These are phyloP conservation scores for Gomphus sp. DNA, from an alignment of 1,284 basidiomycete species.

Conservation along the genomic window DNA sequence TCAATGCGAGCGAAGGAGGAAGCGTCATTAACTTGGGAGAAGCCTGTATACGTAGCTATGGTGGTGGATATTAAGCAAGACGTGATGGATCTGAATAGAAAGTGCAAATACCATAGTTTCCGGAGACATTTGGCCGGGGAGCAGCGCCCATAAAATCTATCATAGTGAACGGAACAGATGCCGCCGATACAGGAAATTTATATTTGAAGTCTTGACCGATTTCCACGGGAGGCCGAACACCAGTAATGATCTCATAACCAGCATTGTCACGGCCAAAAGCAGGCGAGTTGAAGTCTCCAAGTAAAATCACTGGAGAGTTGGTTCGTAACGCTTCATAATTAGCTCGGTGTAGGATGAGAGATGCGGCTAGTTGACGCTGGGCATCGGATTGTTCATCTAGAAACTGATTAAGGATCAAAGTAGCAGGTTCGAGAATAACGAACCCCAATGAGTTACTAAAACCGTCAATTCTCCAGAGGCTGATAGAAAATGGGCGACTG, in stretches of 20 bases:
- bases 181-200: slow-evolving; percentile 28
- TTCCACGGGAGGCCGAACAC: slow-evolving; percentile 27
- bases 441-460: slow-evolving; percentile 9
- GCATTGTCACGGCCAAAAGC: slow-evolving; percentile 25
- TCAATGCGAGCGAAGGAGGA: slow-evolving; percentile 37
- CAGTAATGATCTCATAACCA: slow-evolving; percentile 44
- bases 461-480: slow-evolving; percentile 1
- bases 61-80: background rate
- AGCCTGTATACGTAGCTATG: slow-evolving; percentile 49
- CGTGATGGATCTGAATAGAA: background rate
- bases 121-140: slow-evolving; percentile 33
- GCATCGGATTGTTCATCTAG: slow-evolving; percentile 46
- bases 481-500: slow-evolving; percentile 29
- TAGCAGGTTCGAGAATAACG: background rate
- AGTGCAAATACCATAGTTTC: slow-evolving; percentile 19
- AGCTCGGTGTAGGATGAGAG: slow-evolving; percentile 40
- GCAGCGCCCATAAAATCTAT: slow-evolving; percentile 35
- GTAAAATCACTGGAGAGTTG: slow-evolving; percentile 33
- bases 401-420: background rate
- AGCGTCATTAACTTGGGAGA: slow-evolving; percentile 30
- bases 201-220: slow-evolving; percentile 35
- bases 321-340: slow-evolving; percentile 36
- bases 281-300: slow-evolving; percentile 42
- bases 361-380: slow-evolving; percentile 41
- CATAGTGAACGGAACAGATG: slow-evolving; percentile 31